Base-by-base conservation (phyloP, 208 protist species). In the Leishmania guyanensis region DNA sequence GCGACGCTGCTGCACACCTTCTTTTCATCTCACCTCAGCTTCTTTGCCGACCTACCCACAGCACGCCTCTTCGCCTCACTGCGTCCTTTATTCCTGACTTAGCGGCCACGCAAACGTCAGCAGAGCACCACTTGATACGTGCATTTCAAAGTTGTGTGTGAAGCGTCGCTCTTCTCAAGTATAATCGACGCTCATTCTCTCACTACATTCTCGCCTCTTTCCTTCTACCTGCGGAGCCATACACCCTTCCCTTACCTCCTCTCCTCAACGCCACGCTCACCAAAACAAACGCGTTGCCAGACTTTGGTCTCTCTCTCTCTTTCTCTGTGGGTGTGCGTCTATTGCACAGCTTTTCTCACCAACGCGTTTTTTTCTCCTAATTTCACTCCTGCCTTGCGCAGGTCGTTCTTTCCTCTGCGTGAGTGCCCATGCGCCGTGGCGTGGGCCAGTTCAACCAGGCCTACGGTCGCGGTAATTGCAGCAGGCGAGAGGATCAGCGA, bases 391-490 rank as follows among this genome's bases (percentile, higher is more conserved):
- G 5, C 48, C 20, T 53, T n/a, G 9, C 8, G 48, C 5, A 29
- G 62, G 29, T 29, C 29, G 17, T 9, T 17, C 12, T 29, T 73
- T n/a, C 20, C 26, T 20, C 9, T 29, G 14, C 46, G 39, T 20
- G 20, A 10, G 69, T 2, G 43, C 48, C 69, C 17, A 73, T 73
- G 69, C 43, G 46, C 69, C 69, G 69, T 54, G 46, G 10, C 20
- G 46, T 20, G 43, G 39, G 43, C 36, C 5, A 8, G 3, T 39
- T 36, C 20, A 46, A 54, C 9, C 39, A 66, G 8, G 22, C 75
- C 72, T 64, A 71, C 66, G 66, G 75, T 36, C 77, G 80, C 51
- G 72, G 84, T 65, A 68, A 65, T 68, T 56, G 69, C 26, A 68
- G 84, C 54, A 16, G 77, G 33, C 22, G 71, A 9, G 80, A 26